Base-by-base conservation (phyloP, 768 basidiomycete species). In the Trametes maxima region DNA sequence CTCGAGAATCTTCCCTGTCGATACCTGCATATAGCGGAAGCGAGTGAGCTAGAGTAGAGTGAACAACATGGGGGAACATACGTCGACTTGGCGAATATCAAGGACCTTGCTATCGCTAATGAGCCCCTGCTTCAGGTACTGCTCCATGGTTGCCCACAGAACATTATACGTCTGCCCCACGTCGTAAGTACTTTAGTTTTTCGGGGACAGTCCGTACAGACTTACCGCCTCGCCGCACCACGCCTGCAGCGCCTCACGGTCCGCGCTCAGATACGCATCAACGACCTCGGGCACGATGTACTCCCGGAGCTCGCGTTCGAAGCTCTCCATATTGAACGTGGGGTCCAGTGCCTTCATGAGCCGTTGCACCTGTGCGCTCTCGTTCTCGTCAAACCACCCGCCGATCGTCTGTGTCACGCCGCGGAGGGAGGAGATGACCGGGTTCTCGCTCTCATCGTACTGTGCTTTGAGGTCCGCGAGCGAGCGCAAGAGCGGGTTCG, bases 271-370 rank as follows among this genome's bases (percentile, higher is more conserved):
- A 70, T 97, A 98, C 25, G 95, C 96, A 71, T 99, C 97, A 7
- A 99, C 94, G 13, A 99, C 87, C 72, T 99, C 97, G 0, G 97
- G 97, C 2, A 99, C 85, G 64, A 99, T 99, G 69, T 98, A 99
- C 75, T 98, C 97, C 60, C 95, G 78, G 59, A 98, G 73, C 71
- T 98, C 97, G 60, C 89, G 81, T 69, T 94, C 89, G 70, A 97
- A 98, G 36, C 79, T 76, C 70, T 98, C 97, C 69, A 89, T 84
- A 57, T 83, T 87, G 76, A 97, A 99, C 25, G 75, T 72, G 5
- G 97, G 94, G 73, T 99, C 97, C 70, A 98, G 79, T n/a, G 79
- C 72, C 73, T 87, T 91, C 86, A 98, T 92, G 70, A 88, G 75
- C 61, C 92, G 83, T 69, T 89, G 87, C 33, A 98, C 96, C 73